These are phyloP conservation scores for Candida maltosa DNA, from an alignment of 805 yeast genomes.

Conservation along the genomic window DNA sequence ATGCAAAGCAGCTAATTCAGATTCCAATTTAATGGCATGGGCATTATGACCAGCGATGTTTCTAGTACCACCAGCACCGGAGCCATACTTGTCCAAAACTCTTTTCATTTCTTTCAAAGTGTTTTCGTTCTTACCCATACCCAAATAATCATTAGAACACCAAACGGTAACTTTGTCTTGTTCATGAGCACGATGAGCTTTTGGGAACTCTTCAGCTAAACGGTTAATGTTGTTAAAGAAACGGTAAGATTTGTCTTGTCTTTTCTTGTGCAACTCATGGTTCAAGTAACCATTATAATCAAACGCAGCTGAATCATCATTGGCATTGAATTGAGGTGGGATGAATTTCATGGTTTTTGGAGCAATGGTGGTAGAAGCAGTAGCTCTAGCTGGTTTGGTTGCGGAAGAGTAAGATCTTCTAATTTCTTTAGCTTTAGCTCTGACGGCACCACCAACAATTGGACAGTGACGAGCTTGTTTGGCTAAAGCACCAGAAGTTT, in stretches of 20 bases:
- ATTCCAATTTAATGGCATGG: slow-evolving; percentile 85
- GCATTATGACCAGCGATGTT: slow-evolving; percentile 97
- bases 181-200: slow-evolving; percentile 77
- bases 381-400: slow-evolving; percentile 29
- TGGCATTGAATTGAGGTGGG: slow-evolving; percentile 20
- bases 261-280: slow-evolving; percentile 66
- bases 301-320: slow-evolving; percentile 52
- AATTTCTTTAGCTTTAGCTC: slow-evolving; percentile 27
- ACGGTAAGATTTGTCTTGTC: slow-evolving; percentile 88
- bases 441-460: slow-evolving; percentile 80
- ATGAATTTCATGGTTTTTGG: slow-evolving; percentile 25
- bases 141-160: slow-evolving; percentile 98
- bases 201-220: slow-evolving; percentile 88
- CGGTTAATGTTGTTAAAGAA: slow-evolving; percentile 97
- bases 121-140: slow-evolving; percentile 81
- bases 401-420: slow-evolving; percentile 46
- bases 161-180: slow-evolving; percentile 92
- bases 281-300: slow-evolving; percentile 72
- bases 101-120: slow-evolving; percentile 75
- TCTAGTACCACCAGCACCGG: slow-evolving; percentile 99
- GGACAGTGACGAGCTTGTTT: slow-evolving; percentile 77
- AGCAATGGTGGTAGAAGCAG: slow-evolving; percentile 39
- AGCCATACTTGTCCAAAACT: slow-evolving; percentile 85
- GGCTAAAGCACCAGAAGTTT: slow-evolving; percentile 41
- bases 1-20: slow-evolving; percentile 85